These are phyloP conservation scores for Saxophila tyrrhenica DNA, from an alignment of 495 filamentous ascomycete genomes.

Conservation along the genomic window DNA sequence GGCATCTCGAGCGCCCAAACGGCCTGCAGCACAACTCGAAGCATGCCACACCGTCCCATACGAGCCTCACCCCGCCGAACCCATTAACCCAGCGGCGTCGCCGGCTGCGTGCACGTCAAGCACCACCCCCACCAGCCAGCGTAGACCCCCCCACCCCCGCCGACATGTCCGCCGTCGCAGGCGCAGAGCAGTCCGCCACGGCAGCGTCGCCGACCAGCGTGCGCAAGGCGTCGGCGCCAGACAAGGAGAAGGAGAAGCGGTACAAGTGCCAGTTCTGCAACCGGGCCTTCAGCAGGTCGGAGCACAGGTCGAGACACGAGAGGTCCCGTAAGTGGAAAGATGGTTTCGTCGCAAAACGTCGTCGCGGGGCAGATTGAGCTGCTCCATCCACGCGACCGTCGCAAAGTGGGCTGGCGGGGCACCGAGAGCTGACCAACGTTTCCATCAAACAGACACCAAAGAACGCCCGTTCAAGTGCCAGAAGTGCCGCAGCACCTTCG, in stretches of 20 bases:
- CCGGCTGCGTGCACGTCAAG: not conserved
- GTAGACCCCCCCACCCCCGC: too few relatives aligned
- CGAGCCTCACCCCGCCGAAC: not conserved
- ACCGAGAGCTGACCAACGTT: not conserved
- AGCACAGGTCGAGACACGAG: conserved; percentile 94
- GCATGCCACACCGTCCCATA: not conserved
- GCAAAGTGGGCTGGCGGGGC: conserved; percentile 8
- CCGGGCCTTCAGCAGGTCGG: conserved; percentile 91
- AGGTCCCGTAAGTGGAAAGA: conserved; percentile 77
- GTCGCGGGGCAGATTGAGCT: conserved; percentile 1
- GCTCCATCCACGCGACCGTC: conserved; percentile 4
- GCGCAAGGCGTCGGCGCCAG: conserved; percentile 23
- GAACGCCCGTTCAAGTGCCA: conserved; percentile 96
- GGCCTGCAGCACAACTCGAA: not conserved
- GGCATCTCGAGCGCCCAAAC: too few relatives aligned
- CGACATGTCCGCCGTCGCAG: conserved; percentile 12
- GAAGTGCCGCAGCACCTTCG: conserved; percentile 97
- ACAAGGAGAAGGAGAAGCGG: conserved; percentile 53
- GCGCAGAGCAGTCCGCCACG: not conserved
- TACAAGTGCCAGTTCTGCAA: conserved; percentile 99
- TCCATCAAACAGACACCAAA: conserved; percentile 65
- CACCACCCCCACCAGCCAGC: not conserved
- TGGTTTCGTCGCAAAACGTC: not conserved
- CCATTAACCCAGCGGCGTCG: not conserved
- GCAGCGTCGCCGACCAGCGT: conserved; percentile 16